Conservation (phyloP, 1,284 basidiomycete species). For the Polyporus tsugae region DNA sequence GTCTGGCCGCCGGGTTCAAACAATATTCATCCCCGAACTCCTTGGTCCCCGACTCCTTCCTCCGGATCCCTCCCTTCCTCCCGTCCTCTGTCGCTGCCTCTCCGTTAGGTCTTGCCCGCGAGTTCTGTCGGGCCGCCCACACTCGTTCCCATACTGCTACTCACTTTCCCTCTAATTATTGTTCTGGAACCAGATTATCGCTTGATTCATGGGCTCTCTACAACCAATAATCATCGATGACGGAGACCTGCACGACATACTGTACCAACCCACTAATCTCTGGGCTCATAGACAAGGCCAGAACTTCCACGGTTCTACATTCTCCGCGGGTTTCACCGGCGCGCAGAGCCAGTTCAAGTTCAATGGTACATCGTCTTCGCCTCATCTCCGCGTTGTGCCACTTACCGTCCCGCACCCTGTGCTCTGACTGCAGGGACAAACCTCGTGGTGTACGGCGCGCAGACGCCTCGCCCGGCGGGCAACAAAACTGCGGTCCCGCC, state of each 20-base stretch:
- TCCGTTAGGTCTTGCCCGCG: neutral
- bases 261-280: constrained; percentile 9
- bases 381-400: neutral
- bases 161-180: neutral
- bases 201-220: neutral
- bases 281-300: constrained; percentile 9
- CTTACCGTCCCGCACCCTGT: neutral
- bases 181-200: neutral
- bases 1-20: neutral
- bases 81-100: neutral
- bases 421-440: constrained; percentile 6
- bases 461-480: constrained; percentile 3
- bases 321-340: constrained; percentile 14
- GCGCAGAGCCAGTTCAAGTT: constrained; percentile 17
- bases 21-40: neutral
- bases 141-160: neutral
- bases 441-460: constrained; percentile 16
- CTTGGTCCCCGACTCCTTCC: neutral
- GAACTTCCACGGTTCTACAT: constrained; percentile 13
- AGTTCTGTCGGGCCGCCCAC: neutral
- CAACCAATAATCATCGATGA: constrained; percentile 22
- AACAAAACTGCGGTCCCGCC: constrained; percentile 12
- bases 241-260: constrained; percentile 17
- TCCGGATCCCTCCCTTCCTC: neutral
- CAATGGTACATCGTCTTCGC: constrained; percentile 15